Percentiles rank a stretch among this genome's conserved stretches.
Evolutionary conservation across 176 grass and related monocot species (phyloP).

Genomic region (Olyra latifolia): DNA sequence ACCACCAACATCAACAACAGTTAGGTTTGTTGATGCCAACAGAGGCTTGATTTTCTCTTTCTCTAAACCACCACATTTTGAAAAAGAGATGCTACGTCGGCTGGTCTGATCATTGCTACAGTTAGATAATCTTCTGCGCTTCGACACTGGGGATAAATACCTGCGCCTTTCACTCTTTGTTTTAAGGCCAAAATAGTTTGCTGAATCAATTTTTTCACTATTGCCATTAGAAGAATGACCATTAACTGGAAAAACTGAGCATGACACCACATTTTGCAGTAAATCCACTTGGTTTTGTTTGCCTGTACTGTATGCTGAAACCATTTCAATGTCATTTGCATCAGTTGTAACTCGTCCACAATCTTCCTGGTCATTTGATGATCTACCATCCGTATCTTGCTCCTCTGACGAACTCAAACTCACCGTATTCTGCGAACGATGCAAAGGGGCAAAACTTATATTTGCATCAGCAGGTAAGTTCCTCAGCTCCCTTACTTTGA

Average conservation of each 20-base stretch:
- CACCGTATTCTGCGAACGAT: slow-evolving; percentile 33
- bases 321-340: slow-evolving; percentile 24
- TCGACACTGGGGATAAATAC: slow-evolving; percentile 76
- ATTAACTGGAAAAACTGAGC: slow-evolving; percentile 31
- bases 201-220: slow-evolving; percentile 22
- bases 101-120: slow-evolving; percentile 62
- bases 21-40: slow-evolving; percentile 28
- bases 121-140: slow-evolving; percentile 72
- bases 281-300: slow-evolving; percentile 14
- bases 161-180: slow-evolving; percentile 50
- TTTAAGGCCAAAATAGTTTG: slow-evolving; percentile 43
- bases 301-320: slow-evolving; percentile 19
- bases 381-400: slow-evolving; percentile 47
- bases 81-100: slow-evolving; percentile 31
- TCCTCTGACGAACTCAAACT: slow-evolving; percentile 57
- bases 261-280: slow-evolving; percentile 15
- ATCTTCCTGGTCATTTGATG: slow-evolving; percentile 35
- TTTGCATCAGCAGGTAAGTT: slow-evolving; percentile 66
- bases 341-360: slow-evolving; percentile 32
- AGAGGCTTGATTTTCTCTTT: slow-evolving; percentile 41
- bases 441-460: slow-evolving; percentile 34
- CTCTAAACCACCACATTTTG: slow-evolving; percentile 36
- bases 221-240: slow-evolving; percentile 35
- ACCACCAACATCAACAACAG: slow-evolving; percentile 29
- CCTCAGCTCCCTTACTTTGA: slow-evolving; percentile 69